Conservation (phyloP, 2,329 filamentous ascomycete species). For the Fusarium cyanostomum region DNA sequence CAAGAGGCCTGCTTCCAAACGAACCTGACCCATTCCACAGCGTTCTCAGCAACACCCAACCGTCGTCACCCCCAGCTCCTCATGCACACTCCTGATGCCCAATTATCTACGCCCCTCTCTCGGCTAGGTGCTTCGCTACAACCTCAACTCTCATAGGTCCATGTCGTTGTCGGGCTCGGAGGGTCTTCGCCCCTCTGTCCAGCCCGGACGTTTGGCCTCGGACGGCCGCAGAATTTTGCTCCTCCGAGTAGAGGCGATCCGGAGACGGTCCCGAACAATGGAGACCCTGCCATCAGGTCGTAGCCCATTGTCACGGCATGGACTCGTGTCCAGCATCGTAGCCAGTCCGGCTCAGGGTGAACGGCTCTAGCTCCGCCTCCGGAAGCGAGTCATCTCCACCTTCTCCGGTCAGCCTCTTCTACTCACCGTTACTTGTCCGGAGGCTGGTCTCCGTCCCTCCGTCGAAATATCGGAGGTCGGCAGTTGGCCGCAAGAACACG, state of each 20-base stretch:
- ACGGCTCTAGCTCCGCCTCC: slow-evolving; percentile 18
- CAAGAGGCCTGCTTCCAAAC: slow-evolving; percentile 11
- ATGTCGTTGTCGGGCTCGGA: not conserved
- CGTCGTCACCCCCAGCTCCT: slow-evolving; percentile 20
- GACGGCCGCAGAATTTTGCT: slow-evolving; percentile 12
- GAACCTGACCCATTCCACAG: slow-evolving; percentile 22
- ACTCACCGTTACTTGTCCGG: slow-evolving; percentile 15
- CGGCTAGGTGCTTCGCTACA: slow-evolving; percentile 14
- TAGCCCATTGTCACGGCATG: slow-evolving; percentile 22
- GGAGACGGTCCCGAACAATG: slow-evolving; percentile 21
- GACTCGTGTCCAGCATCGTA: slow-evolving; percentile 24
- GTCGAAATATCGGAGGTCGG: slow-evolving; percentile 3
- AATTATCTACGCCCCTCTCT: slow-evolving; percentile 24
- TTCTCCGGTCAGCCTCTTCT: slow-evolving; percentile 23
- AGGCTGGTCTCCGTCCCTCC: slow-evolving; percentile 24
- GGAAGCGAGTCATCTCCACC: slow-evolving; percentile 30
- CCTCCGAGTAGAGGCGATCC: slow-evolving; percentile 16
- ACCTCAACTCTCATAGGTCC: slow-evolving; percentile 12
- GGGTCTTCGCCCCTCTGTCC: not conserved
- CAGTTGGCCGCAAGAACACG: not conserved
- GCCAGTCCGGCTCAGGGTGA: slow-evolving; percentile 18
- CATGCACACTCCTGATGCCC: slow-evolving; percentile 39
- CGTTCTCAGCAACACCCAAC: slow-evolving; percentile 24
- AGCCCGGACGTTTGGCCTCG: slow-evolving; percentile 10
- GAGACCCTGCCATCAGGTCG: slow-evolving; percentile 4